These are phyloP conservation scores for Darksidea phi DNA, from an alignment of 495 filamentous ascomycete species.

Conservation along the genomic window DNA sequence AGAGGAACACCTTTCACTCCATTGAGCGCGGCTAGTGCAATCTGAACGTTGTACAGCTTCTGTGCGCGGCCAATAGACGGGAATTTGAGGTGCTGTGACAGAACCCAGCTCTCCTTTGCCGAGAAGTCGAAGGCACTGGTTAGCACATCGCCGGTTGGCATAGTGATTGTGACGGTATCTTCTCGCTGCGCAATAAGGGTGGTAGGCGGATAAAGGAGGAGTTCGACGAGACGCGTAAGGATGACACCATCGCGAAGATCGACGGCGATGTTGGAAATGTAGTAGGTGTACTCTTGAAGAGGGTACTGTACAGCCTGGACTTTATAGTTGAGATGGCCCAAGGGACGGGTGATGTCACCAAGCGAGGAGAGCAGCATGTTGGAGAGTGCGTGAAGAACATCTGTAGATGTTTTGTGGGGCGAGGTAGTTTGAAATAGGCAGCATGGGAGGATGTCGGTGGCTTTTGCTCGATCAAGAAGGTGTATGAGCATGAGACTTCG, in stretches of 20 bases:
- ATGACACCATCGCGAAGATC: slow-evolving; percentile 65
- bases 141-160: slow-evolving; percentile 45
- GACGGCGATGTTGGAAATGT: slow-evolving; percentile 60
- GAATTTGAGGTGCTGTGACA: slow-evolving; percentile 61
- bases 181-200: slow-evolving; percentile 32
- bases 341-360: slow-evolving; percentile 56
- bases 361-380: slow-evolving; percentile 58
- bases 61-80: slow-evolving; percentile 58
- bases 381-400: slow-evolving; percentile 54
- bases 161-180: slow-evolving; percentile 43
- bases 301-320: slow-evolving; percentile 55
- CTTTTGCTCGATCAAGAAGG: slow-evolving; percentile 58
- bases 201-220: slow-evolving; percentile 52
- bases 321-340: slow-evolving; percentile 59
- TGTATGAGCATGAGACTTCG: slow-evolving; percentile 62
- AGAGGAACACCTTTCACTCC: slow-evolving; percentile 43
- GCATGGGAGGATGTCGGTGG: slow-evolving; percentile 38
- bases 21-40: slow-evolving; percentile 56
- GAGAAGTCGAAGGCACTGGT: slow-evolving; percentile 37
- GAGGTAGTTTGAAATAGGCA: slow-evolving; percentile 53
- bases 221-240: slow-evolving; percentile 59
- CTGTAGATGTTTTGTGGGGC: slow-evolving; percentile 55
- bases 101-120: slow-evolving; percentile 43
- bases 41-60: slow-evolving; percentile 60
- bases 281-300: slow-evolving; percentile 60